These are phyloP conservation scores for Sisymbrium irio DNA, from an alignment of 345 rosid species.

Conservation along the genomic window DNA sequence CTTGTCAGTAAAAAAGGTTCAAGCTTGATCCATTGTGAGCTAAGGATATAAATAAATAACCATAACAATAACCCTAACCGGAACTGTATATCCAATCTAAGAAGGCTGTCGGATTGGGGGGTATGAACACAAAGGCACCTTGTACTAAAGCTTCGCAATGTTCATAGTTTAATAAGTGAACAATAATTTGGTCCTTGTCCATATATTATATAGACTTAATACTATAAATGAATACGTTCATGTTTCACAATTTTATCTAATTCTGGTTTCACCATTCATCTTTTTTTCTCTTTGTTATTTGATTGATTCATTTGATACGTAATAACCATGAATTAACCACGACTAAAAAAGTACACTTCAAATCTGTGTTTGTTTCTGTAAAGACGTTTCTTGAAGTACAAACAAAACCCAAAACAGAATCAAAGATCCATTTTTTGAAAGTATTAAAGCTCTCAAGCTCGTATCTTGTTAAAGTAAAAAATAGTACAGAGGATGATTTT, in stretches of 20 bases:
- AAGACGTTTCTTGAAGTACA: constrained; percentile 7
- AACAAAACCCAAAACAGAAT: constrained; percentile 27
- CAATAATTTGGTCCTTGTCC: neutral
- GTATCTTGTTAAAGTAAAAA: constrained; percentile 8
- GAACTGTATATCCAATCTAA: neutral
- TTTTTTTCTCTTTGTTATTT: neutral
- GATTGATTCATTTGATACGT: neutral
- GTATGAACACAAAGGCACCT: constrained; percentile 2
- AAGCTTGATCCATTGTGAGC: constrained; percentile 4
- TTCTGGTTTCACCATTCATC: neutral
- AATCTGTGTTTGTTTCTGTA: neutral
- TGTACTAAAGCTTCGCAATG: neutral
- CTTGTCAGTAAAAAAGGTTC: constrained; percentile 11
- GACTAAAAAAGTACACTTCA: neutral
- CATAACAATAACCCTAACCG: neutral
- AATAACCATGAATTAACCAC: neutral
- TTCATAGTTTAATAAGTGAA: neutral
- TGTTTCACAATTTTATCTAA: neutral
- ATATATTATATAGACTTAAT: neutral
- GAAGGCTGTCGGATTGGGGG: neutral
- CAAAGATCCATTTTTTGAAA: neutral
- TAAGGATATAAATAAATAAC: neutral
- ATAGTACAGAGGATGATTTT: neutral
- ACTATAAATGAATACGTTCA: neutral
- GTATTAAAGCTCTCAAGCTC: constrained; percentile 18